phyloP scores from a whole-genome alignment of 1,284 basidiomycete species.

The Fistulina hepatica region DNA sequence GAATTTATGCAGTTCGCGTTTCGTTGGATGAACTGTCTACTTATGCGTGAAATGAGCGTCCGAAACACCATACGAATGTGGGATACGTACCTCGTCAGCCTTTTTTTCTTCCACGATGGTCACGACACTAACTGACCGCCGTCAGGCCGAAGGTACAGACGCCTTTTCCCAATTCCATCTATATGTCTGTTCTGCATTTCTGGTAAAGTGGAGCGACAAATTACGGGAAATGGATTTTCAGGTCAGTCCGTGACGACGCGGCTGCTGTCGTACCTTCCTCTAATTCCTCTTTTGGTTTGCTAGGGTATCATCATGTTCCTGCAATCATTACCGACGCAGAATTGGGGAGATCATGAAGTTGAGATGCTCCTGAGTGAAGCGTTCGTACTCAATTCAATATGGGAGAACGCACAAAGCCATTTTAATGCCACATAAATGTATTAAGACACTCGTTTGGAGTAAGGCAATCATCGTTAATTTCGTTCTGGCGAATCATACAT shows the following conservation, averaged over 20 bases:
- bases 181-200: conserved; percentile 92
- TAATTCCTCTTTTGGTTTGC: background rate
- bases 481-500: too few relatives aligned
- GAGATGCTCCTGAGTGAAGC: conserved; percentile 93
- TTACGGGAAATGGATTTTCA: conserved; percentile 94
- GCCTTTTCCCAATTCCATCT: conserved; percentile 96
- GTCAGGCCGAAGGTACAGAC: conserved; percentile 84
- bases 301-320: conserved; percentile 99
- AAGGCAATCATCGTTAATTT: too few relatives aligned
- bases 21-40: conserved; percentile 95
- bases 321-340: conserved; percentile 89
- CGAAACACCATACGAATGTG: conserved; percentile 96
- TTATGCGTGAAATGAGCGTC: conserved; percentile 94
- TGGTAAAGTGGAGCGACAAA: conserved; percentile 86
- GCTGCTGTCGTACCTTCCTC: background rate
- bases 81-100: conserved; percentile 89
- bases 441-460: too few relatives aligned
- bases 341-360: conserved; percentile 92
- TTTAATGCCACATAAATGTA: too few relatives aligned
- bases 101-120: conserved; percentile 3
- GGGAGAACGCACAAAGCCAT: conserved; percentile 92
- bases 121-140: conserved; percentile 4
- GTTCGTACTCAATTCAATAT: conserved; percentile 87
- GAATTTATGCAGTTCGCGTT: conserved; percentile 99
- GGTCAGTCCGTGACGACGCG: conserved; percentile 42